Evolutionary conservation across 805 yeast species (phyloP).

Genomic region (Zygoascus ofunaensis): DNA sequence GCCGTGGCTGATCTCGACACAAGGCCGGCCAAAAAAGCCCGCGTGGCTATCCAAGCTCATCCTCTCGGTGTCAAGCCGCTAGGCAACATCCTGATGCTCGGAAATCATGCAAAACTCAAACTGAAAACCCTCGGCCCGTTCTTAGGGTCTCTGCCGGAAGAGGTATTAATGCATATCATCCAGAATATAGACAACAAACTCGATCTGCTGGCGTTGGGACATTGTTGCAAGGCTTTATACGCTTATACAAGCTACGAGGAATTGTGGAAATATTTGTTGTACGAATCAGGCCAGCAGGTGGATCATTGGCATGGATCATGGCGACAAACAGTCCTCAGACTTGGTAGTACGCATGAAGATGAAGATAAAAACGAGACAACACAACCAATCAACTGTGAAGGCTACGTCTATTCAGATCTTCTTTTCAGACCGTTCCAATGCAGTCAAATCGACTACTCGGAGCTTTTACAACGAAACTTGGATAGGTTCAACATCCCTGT

Average conservation of each 20-base stretch:
- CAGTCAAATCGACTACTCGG: conserved; percentile 53
- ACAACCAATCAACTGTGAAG: conserved; percentile 28
- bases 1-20: background rate
- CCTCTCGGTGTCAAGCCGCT: conserved; percentile 68
- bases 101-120: conserved; percentile 13
- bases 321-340: conserved; percentile 49
- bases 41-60: conserved; percentile 30
- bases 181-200: conserved; percentile 38
- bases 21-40: conserved; percentile 24
- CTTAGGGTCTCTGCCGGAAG: conserved; percentile 51
- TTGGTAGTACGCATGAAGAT: conserved; percentile 22
- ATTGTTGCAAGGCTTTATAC: conserved; percentile 56
- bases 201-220: conserved; percentile 45
- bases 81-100: conserved; percentile 51
- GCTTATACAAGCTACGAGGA: conserved; percentile 73
- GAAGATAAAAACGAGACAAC: conserved; percentile 38
- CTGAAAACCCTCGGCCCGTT: conserved; percentile 42
- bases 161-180: conserved; percentile 46
- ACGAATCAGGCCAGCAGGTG: conserved; percentile 25
- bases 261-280: conserved; percentile 60
- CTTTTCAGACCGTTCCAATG: conserved; percentile 78
- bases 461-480: conserved; percentile 37
- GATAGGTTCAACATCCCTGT: conserved; percentile 32
- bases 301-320: conserved; percentile 69
- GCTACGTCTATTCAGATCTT: conserved; percentile 58